Percentiles rank a stretch among this genome's conserved stretches.
Evolutionary conservation across 176 grass and related monocot species (phyloP).

Genomic region (Sorghum bicolor): Sorghum_bicolor_NCBIv3 NC_012871.2:28676501-28677000

Average conservation of each 20-base stretch:
- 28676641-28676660: not conserved
- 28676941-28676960: slow-evolving; percentile 96
- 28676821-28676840: slow-evolving; percentile 93
- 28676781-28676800: slow-evolving; percentile 70
- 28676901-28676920: slow-evolving; percentile 53
- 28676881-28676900: slow-evolving; percentile 23
- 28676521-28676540: slow-evolving; percentile 11
- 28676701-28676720: not conserved
- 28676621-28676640: not conserved
- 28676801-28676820: slow-evolving; percentile 97
- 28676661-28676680: not conserved
- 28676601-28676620: not conserved
- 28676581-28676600: not conserved
- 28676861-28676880: slow-evolving; percentile 24
- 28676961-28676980: slow-evolving; percentile 88
- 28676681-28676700: not conserved
- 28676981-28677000: slow-evolving; percentile 99
- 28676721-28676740: slow-evolving; percentile 14
- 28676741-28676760: not conserved
- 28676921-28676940: slow-evolving; percentile 82
- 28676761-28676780: not conserved
- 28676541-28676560: not conserved
- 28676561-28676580: not conserved
- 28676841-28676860: slow-evolving; percentile 54
- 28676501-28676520: not conserved